These are phyloP conservation scores for Linanthus parryae DNA, from an alignment of 148 eudicot genomes.

Conservation along the genomic window DNA sequence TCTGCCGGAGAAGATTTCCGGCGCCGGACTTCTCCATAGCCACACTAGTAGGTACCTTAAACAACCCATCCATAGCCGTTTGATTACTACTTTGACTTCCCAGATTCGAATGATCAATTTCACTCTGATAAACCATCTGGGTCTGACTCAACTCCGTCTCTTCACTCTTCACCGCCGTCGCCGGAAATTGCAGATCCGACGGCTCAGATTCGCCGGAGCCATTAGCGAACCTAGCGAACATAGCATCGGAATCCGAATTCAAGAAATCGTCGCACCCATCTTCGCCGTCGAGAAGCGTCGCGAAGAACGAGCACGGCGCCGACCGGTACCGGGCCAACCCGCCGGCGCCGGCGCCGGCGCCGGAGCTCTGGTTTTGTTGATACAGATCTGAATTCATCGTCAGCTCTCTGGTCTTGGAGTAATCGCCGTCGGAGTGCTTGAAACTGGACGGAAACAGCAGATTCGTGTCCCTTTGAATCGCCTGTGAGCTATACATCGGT, in stretches of 20 bases:
- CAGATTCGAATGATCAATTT: constrained; percentile 6
- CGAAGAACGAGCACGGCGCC: constrained; percentile 44
- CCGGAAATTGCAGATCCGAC: constrained; percentile 11
- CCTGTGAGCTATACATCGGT: too few relatives aligned
- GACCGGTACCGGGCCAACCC: constrained; percentile 33
- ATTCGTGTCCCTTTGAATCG: too few relatives aligned
- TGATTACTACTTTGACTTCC: not conserved
- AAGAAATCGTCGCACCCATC: constrained; percentile 16
- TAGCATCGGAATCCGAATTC: constrained; percentile 14
- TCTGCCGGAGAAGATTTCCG: constrained; percentile 30
- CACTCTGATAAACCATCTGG: constrained; percentile 13
- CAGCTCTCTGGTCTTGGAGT: too few relatives aligned
- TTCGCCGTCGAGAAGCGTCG: constrained; percentile 14
- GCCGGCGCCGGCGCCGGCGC: too few relatives aligned
- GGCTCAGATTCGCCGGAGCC: constrained; percentile 9
- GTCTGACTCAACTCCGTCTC: not conserved
- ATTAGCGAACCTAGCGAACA: constrained; percentile 3
- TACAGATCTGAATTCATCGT: too few relatives aligned
- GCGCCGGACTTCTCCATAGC: constrained; percentile 13
- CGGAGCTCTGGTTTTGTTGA: too few relatives aligned
- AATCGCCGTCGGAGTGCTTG: too few relatives aligned
- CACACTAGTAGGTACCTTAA: constrained; percentile 6
- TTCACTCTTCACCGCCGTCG: constrained; percentile 13
- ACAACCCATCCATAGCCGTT: constrained; percentile 5
- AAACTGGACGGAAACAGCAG: too few relatives aligned